These are phyloP conservation scores for Fusarium keratoplasticum DNA, from an alignment of 2,329 filamentous ascomycete genomes.

Conservation along the genomic window DNA sequence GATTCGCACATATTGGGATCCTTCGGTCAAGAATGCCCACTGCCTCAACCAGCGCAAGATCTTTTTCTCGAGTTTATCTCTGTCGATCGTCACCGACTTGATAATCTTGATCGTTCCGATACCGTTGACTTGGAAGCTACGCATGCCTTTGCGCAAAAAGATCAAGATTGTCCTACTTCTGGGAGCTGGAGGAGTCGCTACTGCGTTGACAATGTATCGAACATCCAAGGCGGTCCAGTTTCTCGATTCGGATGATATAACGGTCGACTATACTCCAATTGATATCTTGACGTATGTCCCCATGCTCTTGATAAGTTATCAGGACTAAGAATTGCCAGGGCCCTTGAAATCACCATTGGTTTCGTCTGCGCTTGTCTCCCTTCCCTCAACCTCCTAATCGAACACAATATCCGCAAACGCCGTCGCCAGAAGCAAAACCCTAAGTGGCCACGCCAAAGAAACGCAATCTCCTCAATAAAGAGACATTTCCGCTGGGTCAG, in stretches of 20 bases:
- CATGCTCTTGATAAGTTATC: no score
- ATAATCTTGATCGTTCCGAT: slow-evolving; percentile 34
- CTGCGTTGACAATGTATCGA: slow-evolving; percentile 30
- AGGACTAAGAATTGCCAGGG: neutral
- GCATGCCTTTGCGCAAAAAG: slow-evolving; percentile 29
- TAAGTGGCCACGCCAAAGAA: slow-evolving; percentile 4
- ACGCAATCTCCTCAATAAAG: neutral
- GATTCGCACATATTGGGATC: slow-evolving; percentile 55
- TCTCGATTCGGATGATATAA: slow-evolving; percentile 34
- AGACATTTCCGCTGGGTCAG: slow-evolving; percentile 30
- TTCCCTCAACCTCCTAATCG: slow-evolving; percentile 31
- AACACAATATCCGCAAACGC: slow-evolving; percentile 24
- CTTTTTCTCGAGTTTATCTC: slow-evolving; percentile 29
- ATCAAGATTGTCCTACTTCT: slow-evolving; percentile 37
- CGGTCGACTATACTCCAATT: slow-evolving; percentile 31
- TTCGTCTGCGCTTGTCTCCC: slow-evolving; percentile 41
- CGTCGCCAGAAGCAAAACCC: slow-evolving; percentile 1
- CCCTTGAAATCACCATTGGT: slow-evolving; percentile 35
- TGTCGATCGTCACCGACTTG: slow-evolving; percentile 34
- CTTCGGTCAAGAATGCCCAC: slow-evolving; percentile 34
- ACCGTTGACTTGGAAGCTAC: slow-evolving; percentile 31
- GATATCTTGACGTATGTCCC: slow-evolving; percentile 31
- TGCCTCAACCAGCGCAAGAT: slow-evolving; percentile 52
- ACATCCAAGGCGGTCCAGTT: slow-evolving; percentile 18
- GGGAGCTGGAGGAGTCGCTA: slow-evolving; percentile 37